Conservation (phyloP, 495 filamentous ascomycete species). For the Annulohypoxylon stygium region DNA sequence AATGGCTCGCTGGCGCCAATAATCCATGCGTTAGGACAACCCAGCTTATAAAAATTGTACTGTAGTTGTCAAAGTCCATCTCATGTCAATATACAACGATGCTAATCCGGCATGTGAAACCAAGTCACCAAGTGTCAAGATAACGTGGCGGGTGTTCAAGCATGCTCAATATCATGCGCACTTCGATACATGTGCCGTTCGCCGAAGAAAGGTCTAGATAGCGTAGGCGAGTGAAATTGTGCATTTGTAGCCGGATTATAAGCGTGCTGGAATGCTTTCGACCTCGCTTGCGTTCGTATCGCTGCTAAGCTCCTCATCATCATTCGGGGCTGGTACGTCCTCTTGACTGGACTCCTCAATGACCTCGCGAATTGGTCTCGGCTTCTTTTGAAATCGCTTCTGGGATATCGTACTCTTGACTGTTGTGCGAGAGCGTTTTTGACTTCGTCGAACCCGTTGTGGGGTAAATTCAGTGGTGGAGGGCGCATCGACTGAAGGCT, state of each 20-base stretch:
- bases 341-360: conserved; percentile 26
- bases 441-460: conserved; percentile 2
- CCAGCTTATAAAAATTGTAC: background rate
- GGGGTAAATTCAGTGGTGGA: conserved; percentile 27
- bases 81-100: background rate
- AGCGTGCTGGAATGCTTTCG: conserved; percentile 45
- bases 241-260: background rate
- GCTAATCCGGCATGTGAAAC: background rate
- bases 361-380: conserved; percentile 1
- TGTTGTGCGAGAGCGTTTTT: conserved; percentile 21
- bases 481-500: conserved; percentile 12
- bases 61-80: background rate
- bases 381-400: background rate
- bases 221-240: background rate
- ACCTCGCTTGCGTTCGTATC: conserved; percentile 51
- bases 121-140: background rate
- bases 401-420: background rate
- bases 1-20: background rate
- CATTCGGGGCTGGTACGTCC: conserved; percentile 5
- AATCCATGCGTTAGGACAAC: background rate
- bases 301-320: conserved; percentile 40
- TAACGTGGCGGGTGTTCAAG: background rate
- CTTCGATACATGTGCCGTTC: background rate
- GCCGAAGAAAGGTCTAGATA: background rate
- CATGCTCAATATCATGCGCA: background rate